phyloP scores from a whole-genome alignment of 139 green algal genomes.

The Spirogloea muscicola region DNA sequence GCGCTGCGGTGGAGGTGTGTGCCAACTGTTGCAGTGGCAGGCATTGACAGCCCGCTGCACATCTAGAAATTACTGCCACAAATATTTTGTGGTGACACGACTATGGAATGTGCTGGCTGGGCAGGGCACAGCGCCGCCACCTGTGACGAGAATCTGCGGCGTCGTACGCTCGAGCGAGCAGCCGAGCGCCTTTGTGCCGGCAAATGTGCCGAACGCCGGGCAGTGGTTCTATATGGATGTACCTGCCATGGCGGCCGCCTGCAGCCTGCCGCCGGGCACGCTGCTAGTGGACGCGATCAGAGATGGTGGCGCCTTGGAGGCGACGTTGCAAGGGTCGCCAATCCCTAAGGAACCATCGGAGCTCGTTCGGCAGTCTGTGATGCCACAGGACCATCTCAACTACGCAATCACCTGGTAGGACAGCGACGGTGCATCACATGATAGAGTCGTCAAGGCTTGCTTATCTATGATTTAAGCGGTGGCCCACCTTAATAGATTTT shows the following conservation, averaged over 20 bases:
- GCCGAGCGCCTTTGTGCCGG: conserved; percentile 65
- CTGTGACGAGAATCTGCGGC: too few species aligned
- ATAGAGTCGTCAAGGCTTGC: too few species aligned
- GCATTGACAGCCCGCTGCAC: too few species aligned
- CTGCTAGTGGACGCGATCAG: conserved; percentile 57
- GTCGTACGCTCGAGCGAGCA: conserved; percentile 64
- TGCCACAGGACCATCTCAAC: conserved; percentile 66
- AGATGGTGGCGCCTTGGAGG: not conserved
- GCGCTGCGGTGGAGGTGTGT: too few species aligned
- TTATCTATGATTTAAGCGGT: too few species aligned
- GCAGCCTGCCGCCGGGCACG: conserved; percentile 53
- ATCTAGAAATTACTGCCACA: too few species aligned
- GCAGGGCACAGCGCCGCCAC: too few species aligned
- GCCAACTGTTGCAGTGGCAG: too few species aligned
- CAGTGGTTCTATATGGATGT: conserved; percentile 67
- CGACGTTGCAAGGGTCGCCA: conserved; percentile 46
- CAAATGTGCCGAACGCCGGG: conserved; percentile 59
- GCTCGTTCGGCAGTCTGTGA: conserved; percentile 62
- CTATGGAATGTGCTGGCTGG: too few species aligned
- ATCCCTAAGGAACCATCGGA: conserved; percentile 57
- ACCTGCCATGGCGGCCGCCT: conserved; percentile 43
- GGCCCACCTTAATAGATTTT: too few species aligned
- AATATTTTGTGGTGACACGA: too few species aligned
- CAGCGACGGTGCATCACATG: too few species aligned
- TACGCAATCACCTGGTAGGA: conserved; percentile 68